phyloP scores from a whole-genome alignment of 176 grass and related monocot genomes.

The Pontederia crassipes region DNA sequence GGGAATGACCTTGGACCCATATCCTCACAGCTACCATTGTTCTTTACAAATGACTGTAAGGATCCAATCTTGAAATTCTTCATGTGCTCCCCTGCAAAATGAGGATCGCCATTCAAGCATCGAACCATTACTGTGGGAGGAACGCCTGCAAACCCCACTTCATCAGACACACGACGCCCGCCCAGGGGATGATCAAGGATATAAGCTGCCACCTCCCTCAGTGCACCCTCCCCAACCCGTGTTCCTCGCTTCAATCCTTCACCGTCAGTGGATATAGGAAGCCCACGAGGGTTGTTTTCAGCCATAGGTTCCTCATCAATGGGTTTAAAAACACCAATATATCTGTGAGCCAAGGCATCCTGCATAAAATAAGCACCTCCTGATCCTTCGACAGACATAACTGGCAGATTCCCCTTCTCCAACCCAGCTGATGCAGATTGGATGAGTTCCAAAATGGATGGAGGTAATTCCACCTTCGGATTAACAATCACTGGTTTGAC shows the following conservation, averaged over 20 bases:
- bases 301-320: conserved; percentile 80
- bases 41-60: conserved; percentile 57
- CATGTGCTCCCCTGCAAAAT: not conserved
- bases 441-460: conserved; percentile 40
- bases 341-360: conserved; percentile 36
- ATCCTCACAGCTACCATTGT: conserved; percentile 57
- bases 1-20: conserved; percentile 49
- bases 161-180: not conserved
- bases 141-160: conserved; percentile 50
- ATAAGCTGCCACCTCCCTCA: conserved; percentile 77
- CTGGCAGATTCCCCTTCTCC: conserved; percentile 35
- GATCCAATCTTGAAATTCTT: conserved; percentile 62
- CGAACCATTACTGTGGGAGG: conserved; percentile 56
- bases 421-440: conserved; percentile 29
- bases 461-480: conserved; percentile 26
- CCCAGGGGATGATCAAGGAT: conserved; percentile 45
- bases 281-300: conserved; percentile 56
- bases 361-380: conserved; percentile 71
- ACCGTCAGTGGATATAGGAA: conserved; percentile 45
- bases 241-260: conserved; percentile 74
- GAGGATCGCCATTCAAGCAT: conserved; percentile 27
- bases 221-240: conserved; percentile 46
- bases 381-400: conserved; percentile 59
- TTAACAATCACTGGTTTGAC: conserved; percentile 51
- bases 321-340: conserved; percentile 66